These are phyloP conservation scores for Trichoderma endophyticum DNA, from an alignment of 2,329 filamentous ascomycete genomes.

Conservation along the genomic window DNA sequence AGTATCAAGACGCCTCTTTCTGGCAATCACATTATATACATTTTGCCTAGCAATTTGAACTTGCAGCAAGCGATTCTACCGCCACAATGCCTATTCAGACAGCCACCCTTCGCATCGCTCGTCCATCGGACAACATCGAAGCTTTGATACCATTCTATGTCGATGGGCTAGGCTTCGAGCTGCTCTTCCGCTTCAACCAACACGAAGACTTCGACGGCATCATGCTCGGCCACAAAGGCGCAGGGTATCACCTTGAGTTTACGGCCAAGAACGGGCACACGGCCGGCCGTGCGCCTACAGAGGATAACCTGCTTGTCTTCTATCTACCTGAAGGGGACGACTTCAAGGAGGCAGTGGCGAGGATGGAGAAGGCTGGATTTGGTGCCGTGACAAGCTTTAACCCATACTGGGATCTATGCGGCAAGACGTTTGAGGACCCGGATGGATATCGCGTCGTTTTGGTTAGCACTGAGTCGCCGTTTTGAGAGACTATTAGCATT, in stretches of 20 bases:
- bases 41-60: not conserved
- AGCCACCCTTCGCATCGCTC: constrained; percentile 40
- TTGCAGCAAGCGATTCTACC: not conserved
- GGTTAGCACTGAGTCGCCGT: constrained; percentile 28
- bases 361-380: constrained; percentile 36
- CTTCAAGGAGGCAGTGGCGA: constrained; percentile 31
- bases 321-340: constrained; percentile 36
- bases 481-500: not conserved
- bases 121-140: constrained; percentile 39
- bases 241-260: constrained; percentile 44
- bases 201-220: constrained; percentile 42
- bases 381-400: constrained; percentile 38
- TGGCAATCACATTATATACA: not conserved
- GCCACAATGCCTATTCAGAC: constrained; percentile 19
- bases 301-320: constrained; percentile 45
- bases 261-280: constrained; percentile 35
- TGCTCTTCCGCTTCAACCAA: constrained; percentile 33
- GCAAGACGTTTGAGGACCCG: constrained; percentile 43
- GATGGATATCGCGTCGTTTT: constrained; percentile 46
- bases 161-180: constrained; percentile 38
- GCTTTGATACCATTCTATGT: constrained; percentile 41
- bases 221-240: constrained; percentile 39
- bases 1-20: not conserved
- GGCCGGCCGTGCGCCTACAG: constrained; percentile 36
- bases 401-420: constrained; percentile 44